A percentile compares a stretch with the other conserved stretches of the same genome.
These are phyloP conservation scores for Colletotrichum kahawae DNA, from an alignment of 2,329 filamentous ascomycete genomes.

Conservation along the genomic window DNA sequence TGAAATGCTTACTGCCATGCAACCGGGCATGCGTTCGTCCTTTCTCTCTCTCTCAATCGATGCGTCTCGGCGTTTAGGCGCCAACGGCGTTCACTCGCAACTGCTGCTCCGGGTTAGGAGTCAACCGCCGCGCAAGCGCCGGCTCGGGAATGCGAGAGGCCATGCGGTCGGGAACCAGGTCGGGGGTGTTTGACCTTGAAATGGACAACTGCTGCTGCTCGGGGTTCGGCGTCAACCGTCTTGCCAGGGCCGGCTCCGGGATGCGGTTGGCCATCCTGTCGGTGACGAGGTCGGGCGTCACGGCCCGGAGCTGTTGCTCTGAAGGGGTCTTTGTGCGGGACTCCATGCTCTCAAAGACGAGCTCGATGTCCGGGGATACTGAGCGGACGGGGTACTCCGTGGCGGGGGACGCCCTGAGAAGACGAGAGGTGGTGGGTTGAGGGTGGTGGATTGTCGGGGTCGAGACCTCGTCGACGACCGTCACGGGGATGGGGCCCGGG, in stretches of 20 bases:
- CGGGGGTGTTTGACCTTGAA: conserved; percentile 49
- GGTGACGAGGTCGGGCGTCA: conserved; percentile 64
- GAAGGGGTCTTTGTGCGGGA: conserved; percentile 37
- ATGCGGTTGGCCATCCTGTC: conserved; percentile 62
- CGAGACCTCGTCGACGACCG: conserved; percentile 47
- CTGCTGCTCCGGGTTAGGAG: conserved; percentile 54
- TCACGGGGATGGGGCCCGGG: conserved; percentile 42
- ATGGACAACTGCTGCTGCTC: conserved; percentile 35
- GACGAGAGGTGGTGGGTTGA: conserved; percentile 60
- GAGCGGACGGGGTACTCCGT: conserved; percentile 61
- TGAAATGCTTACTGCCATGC: neutral
- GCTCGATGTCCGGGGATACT: conserved; percentile 14
- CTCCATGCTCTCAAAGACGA: conserved; percentile 18
- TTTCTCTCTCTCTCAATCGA: neutral
- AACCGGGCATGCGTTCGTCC: neutral
- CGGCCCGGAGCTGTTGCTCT: conserved; percentile 39
- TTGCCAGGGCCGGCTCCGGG: conserved; percentile 48
- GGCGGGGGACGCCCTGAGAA: conserved; percentile 59
- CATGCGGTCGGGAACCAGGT: conserved; percentile 67
- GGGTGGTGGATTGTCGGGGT: conserved; percentile 55
- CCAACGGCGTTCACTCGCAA: conserved; percentile 29
- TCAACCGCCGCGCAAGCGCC: conserved; percentile 46
- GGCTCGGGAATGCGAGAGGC: conserved; percentile 60
- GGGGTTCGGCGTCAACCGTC: conserved; percentile 53
- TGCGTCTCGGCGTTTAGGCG: conserved; percentile 16